Conservation (phyloP, 345 rosid species). For the Syzygium jambos region DNA sequence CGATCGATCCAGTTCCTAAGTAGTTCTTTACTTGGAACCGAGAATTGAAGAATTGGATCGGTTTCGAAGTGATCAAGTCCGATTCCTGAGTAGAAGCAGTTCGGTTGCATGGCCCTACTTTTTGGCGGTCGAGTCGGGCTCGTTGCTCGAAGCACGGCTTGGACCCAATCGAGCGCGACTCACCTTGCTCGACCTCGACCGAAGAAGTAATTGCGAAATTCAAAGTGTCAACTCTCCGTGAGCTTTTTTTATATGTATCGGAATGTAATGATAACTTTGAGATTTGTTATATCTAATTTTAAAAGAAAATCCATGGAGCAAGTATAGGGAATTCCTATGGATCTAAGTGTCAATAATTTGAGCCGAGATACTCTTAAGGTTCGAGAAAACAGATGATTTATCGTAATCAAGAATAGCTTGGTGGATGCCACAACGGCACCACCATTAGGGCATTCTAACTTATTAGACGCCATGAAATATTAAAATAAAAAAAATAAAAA, state of each 20-base stretch:
- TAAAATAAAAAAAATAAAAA: background rate
- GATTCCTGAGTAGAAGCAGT: no score
- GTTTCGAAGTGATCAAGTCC: no score
- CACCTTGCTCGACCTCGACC: background rate
- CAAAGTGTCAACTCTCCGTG: background rate
- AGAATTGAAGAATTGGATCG: no score
- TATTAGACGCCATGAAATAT: background rate
- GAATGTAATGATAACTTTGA: background rate
- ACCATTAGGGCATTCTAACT: background rate
- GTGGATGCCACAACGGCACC: background rate
- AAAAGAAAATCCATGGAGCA: background rate
- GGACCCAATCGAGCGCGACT: background rate
- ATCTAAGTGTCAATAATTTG: no score
- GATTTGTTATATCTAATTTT: background rate
- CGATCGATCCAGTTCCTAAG: no score
- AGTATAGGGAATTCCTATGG: background rate
- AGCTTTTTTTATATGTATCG: rapidly evolving
- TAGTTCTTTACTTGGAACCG: no score
- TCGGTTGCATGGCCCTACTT: no score
- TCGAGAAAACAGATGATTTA: rapidly evolving
- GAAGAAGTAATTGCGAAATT: background rate
- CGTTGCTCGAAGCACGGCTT: background rate
- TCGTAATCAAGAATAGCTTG: background rate
- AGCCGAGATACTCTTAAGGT: background rate
- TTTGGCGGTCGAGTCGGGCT: no score